phyloP scores from a whole-genome alignment of 208 protist species.

The Acanthamoeba lenticulata region DNA sequence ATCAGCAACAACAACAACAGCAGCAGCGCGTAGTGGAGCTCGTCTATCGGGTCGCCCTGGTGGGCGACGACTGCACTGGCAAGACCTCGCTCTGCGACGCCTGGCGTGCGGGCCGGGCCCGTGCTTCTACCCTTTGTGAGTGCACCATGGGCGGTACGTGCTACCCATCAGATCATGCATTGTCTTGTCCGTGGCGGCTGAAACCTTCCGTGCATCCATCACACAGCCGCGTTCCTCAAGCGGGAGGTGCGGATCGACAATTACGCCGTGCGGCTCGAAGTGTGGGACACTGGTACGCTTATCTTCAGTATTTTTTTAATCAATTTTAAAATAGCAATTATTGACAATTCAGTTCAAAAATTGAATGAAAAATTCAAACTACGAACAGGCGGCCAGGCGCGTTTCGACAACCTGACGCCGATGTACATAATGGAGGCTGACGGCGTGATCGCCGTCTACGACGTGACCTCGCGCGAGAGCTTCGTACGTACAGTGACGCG shows the following conservation, averaged over 20 bases:
- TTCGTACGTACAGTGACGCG: background rate
- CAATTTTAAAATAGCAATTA: background rate
- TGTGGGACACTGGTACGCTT: background rate
- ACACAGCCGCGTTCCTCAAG: background rate
- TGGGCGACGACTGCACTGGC: background rate
- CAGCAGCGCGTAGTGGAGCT: background rate
- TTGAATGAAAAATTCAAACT: background rate
- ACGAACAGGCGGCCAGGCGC: background rate
- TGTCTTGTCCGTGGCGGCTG: background rate
- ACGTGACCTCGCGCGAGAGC: background rate
- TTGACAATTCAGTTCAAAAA: background rate
- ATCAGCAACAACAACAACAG: background rate
- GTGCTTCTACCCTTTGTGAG: background rate
- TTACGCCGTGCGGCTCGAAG: background rate
- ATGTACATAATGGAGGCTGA: background rate
- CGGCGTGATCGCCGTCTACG: background rate
- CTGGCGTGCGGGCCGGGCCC: background rate
- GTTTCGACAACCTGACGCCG: slow-evolving; percentile 11
- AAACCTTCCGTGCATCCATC: background rate
- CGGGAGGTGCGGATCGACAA: background rate
- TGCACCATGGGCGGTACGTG: background rate
- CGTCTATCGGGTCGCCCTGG: background rate
- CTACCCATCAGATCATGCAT: background rate
- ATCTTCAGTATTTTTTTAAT: background rate
- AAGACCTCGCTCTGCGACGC: background rate